phyloP scores from a whole-genome alignment of 192 early-diverging fungal species.

The Entomortierella parvispora region DNA sequence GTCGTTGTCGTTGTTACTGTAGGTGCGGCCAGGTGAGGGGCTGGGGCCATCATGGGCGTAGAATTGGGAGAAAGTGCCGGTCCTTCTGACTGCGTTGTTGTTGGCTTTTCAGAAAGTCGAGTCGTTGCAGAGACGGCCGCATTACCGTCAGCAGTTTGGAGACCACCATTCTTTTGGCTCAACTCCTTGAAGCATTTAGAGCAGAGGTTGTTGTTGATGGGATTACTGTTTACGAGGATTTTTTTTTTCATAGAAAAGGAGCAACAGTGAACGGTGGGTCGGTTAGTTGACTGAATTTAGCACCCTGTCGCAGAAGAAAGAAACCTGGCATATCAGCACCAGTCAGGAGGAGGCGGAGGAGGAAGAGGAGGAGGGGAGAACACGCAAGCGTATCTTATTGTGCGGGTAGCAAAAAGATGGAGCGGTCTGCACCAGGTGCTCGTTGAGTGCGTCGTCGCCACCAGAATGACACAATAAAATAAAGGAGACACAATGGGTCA shows the following conservation, averaged over 20 bases:
- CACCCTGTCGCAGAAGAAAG: no score
- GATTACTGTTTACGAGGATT: slow-evolving; percentile 57
- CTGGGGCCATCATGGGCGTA: slow-evolving; percentile 3
- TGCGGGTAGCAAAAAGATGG: no score
- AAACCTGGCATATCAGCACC: slow-evolving; percentile 19
- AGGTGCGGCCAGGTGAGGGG: slow-evolving; percentile 10
- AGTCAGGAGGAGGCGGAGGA: background rate
- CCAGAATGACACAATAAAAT: background rate
- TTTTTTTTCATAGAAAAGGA: no score
- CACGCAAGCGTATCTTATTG: slow-evolving; percentile 23
- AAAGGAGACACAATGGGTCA: background rate
- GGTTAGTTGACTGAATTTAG: no score
- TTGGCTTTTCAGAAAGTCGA: slow-evolving; percentile 32
- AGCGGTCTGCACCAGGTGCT: background rate
- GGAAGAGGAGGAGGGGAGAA: background rate
- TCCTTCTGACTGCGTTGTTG: slow-evolving; percentile 7
- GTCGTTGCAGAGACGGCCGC: background rate
- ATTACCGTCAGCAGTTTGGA: background rate
- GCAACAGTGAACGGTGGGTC: background rate
- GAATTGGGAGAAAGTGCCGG: slow-evolving; percentile 6
- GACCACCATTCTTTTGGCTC: slow-evolving; percentile 53
- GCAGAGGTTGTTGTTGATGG: slow-evolving; percentile 78
- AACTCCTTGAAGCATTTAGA: slow-evolving; percentile 81
- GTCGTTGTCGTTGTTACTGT: slow-evolving; percentile 3
- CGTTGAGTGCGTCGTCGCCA: background rate